Evolutionary conservation across 257 asterid species (phyloP).

Genomic region (Datura wrightii): DNA sequence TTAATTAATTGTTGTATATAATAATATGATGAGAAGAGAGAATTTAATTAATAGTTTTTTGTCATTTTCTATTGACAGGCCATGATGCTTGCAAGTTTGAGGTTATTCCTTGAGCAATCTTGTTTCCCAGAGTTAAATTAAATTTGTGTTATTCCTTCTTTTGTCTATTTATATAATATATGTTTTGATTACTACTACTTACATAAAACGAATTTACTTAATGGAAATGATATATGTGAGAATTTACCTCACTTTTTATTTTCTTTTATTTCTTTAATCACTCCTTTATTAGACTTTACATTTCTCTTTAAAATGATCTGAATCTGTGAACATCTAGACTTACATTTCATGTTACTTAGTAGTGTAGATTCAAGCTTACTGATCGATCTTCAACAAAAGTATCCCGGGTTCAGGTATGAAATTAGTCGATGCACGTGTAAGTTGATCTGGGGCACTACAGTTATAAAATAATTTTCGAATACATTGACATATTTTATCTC

Average conservation of each 20-base stretch:
- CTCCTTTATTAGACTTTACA: no score
- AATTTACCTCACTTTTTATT: background rate
- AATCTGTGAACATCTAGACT: no score
- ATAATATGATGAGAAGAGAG: background rate
- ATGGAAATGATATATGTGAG: background rate
- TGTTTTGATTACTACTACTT: background rate
- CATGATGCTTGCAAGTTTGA: constrained; percentile 75
- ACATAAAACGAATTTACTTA: background rate
- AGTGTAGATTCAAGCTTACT: no score
- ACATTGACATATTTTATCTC: background rate
- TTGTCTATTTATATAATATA: background rate
- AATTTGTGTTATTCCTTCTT: background rate
- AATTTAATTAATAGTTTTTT: background rate
- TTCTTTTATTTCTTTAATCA: background rate
- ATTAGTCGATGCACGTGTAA: no score
- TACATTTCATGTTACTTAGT: no score
- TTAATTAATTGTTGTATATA: background rate
- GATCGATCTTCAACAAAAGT: no score
- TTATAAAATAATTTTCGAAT: background rate
- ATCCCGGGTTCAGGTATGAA: no score
- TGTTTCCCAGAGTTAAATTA: background rate
- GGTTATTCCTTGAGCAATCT: constrained; percentile 47
- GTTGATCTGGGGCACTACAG: no score
- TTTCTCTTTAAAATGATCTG: no score
- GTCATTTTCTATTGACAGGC: constrained; percentile 53